These are phyloP conservation scores for Thelonectria blattea DNA, from an alignment of 2,329 filamentous ascomycete genomes.

Conservation along the genomic window DNA sequence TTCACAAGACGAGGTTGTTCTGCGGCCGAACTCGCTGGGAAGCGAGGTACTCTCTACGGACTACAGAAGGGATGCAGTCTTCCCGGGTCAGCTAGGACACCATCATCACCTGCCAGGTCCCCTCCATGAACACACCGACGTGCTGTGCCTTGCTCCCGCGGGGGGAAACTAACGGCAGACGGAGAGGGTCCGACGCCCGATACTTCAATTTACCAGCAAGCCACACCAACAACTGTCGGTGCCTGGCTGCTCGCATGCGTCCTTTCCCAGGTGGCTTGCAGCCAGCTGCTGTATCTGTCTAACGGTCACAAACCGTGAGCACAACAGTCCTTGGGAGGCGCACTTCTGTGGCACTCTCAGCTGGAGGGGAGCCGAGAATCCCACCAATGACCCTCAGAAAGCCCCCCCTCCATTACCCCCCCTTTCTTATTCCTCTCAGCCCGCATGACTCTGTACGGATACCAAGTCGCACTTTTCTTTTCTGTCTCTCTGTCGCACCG, in stretches of 20 bases:
- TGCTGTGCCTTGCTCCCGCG: conserved; percentile 7
- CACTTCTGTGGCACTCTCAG: conserved; percentile 5
- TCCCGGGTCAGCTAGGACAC: too few species aligned
- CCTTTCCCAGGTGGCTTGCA: not conserved
- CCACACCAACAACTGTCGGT: not conserved
- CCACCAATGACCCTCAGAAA: conserved; percentile 8
- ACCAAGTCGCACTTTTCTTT: conserved; percentile 1
- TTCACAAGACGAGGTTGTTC: not conserved
- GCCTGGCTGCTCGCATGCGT: conserved; percentile 7
- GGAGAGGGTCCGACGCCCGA: not conserved
- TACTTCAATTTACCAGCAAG: conserved; percentile 4
- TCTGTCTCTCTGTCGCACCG: conserved; percentile 5
- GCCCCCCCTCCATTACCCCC: not conserved
- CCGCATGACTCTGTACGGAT: conserved; percentile 1
- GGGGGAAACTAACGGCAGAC: conserved; percentile 6
- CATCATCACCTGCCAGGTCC: not conserved
- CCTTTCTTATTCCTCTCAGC: conserved; percentile 6
- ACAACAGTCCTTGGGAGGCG: too few species aligned
- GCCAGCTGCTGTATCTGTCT: not conserved
- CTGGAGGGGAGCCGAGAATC: conserved; percentile 8
- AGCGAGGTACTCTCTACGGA: not conserved
- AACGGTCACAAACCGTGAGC: conserved; percentile 5
- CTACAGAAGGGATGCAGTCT: not conserved
- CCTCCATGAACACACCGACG: not conserved
- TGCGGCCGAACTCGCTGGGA: not conserved